A percentile compares a stretch with the other conserved stretches of the same genome.
Evolutionary conservation across 2,329 filamentous ascomycete genomes (phyloP).

Genomic region (Botryosphaeria dothidea): DNA sequence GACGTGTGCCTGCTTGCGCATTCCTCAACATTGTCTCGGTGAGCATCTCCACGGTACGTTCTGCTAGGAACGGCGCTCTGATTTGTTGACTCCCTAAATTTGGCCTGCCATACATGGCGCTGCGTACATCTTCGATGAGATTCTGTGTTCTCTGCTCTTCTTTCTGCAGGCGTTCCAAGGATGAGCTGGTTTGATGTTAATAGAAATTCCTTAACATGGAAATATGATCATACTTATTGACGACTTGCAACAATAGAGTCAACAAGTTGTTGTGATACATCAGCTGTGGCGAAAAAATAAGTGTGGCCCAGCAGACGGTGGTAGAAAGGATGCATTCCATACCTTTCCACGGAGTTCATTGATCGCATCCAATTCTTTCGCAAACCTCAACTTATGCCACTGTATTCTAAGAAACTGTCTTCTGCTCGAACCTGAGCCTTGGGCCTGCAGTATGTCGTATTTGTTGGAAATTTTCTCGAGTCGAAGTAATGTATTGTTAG

Average conservation of each 20-base stretch:
- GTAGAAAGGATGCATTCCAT: not conserved
- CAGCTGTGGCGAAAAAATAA: not conserved
- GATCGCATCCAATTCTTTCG: not conserved
- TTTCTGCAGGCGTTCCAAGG: not conserved
- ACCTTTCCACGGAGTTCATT: not conserved
- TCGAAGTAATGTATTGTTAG: not conserved
- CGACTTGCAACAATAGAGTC: not conserved
- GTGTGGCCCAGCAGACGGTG: not conserved
- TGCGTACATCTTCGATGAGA: not conserved
- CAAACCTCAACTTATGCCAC: not conserved
- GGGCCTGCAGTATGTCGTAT: not conserved
- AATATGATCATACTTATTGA: not conserved
- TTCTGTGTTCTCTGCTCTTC: not conserved
- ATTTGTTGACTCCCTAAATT: not conserved
- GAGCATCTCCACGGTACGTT: not conserved
- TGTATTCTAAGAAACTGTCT: not conserved
- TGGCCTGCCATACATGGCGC: not conserved
- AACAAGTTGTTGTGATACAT: not conserved
- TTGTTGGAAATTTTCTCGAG: not conserved
- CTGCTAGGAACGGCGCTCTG: not conserved
- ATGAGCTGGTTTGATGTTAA: not conserved
- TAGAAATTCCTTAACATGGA: not conserved
- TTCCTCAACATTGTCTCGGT: not conserved
- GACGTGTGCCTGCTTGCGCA: not conserved
- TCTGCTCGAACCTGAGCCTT: no score